A percentile compares a stretch with the other conserved stretches of the same genome.
Evolutionary conservation across 495 filamentous ascomycete genomes (phyloP).

Genomic region (Xylaria flabelliformis): DNA sequence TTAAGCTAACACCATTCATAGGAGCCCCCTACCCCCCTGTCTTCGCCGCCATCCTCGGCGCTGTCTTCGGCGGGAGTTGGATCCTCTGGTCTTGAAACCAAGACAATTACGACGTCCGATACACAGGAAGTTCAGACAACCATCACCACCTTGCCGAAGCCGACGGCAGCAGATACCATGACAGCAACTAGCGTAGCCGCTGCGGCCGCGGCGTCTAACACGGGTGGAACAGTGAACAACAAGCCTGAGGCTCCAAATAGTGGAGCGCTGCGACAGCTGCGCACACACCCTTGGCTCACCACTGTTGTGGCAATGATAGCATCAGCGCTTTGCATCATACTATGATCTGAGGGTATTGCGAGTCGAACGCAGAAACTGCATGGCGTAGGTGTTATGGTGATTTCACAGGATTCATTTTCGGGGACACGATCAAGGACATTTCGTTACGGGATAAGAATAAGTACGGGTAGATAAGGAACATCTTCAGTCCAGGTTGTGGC

Average conservation of each 20-base stretch:
- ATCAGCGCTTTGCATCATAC: conserved; percentile 8
- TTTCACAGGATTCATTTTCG: not conserved
- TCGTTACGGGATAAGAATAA: conserved; percentile 7
- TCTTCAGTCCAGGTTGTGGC: not conserved
- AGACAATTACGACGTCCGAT: conserved; percentile 14
- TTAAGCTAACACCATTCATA: conserved; percentile 21
- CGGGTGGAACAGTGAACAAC: not conserved
- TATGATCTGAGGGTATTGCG: conserved; percentile 19
- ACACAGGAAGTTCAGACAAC: conserved; percentile 14
- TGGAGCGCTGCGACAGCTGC: not conserved
- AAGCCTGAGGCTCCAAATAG: conserved; percentile 27
- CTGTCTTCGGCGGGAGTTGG: conserved; percentile 30
- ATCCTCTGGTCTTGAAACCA: conserved; percentile 36
- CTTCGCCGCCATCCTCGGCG: conserved; percentile 29
- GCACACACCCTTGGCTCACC: conserved; percentile 14
- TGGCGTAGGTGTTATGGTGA: conserved; percentile 15
- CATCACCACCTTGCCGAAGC: conserved; percentile 13
- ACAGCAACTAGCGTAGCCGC: not conserved
- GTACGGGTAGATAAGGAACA: not conserved
- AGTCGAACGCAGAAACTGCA: not conserved
- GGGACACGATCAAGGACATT: not conserved
- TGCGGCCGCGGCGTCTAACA: not conserved
- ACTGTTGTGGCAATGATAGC: not conserved
- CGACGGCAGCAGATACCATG: not conserved
- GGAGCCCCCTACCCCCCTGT: conserved; percentile 28